Evolutionary conservation across 202 grass and related monocot genomes (phyloP), one percentile per base, ranked within the genome.

Genomic region (Brachypodium distachyon): DNA sequence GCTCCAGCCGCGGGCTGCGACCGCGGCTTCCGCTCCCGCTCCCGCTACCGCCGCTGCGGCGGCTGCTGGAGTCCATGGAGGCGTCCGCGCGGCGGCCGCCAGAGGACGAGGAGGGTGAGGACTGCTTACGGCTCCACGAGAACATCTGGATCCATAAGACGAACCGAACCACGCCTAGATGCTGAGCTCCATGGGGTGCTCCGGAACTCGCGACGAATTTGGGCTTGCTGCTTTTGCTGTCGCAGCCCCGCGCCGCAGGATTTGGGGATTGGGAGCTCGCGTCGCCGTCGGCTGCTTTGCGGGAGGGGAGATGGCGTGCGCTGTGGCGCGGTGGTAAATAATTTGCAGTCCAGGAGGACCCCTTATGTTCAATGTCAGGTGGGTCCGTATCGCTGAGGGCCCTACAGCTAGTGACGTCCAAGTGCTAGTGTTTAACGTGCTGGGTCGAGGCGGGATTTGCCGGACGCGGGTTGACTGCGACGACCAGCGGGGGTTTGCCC

Each of bases 1-100:
- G 84, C 72, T 96, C 92, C 54, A 99, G 38, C 29, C 87, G 76
- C 37, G 85, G 87, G 79, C 88, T 77, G 11, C 82, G 64, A 14
- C 86, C 82, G 9, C 40, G 61, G 73, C 94, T 91, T 54, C 86
- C 87, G 78, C 72, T 80, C 10, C 79, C 82, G 44, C 78, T 79
- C 1, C 79, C 84, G 14, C 78, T 67, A 0, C 87, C 56, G 6
- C 74, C 19, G 43, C 77, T 5, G 36, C 74, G 29, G 73, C 62
- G 31, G 75, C 61, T 76, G 64, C 69, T 23, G 49, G 80, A 77
- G 41, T 79, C 85, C 79, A 76, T 79, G 47, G 76, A 72, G 57
- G 77, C 76, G 80, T 39, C 50, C 18, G 41, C 32, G 77, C 48
- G 67, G 63, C 78, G 82, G 82, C 83, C 76, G 84, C 81, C 83